Evolutionary conservation across 441 rosid genomes (phyloP), one percentile per base, ranked within the genome.

Genomic region (Populus hybrid): DNA sequence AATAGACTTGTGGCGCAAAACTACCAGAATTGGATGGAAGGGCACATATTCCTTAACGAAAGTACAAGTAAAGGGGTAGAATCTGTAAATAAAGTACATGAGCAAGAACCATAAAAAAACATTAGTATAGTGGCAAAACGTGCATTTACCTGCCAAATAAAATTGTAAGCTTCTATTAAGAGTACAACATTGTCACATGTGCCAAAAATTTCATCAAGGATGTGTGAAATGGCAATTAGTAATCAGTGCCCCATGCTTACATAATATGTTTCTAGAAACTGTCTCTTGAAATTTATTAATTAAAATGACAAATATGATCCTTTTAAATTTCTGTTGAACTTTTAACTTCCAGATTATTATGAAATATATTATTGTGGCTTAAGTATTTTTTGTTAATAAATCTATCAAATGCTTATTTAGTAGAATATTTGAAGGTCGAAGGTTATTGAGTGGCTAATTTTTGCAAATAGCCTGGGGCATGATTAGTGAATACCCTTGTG

Each of bases 241-340:
- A 21, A 63, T 63, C 66, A 21, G 14, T 63, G 66, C 12, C 24
- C 66, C 23, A 21, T 63, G 24, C 28, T 63, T 21, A 23, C 6
- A 23, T 10, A 24, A 10, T 63, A 10, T 63, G 28, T 78, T n/a
- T 7, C 64, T 64, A 36, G 38, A 70, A 57, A 63, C 23, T 65
- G 30, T 63, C 30, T 42, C 73, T 69, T 20, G 50, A 42, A 23
- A 10, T 61, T 61, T 75, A 59, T 74, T 66, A 26, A 75, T 24
- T 40, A 14, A 66, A 28, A 28, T 75, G 21, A 61, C 20, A 73
- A 35, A 10, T 30, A 18, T 23, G 35, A 12, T 40, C 32, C 9
- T 46, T 46, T 46, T 61, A 61, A 63, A 21, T 63, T 21, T 63
- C 66, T 63, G 66, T 9, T 63, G 66, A 63, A 9, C 66, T 21